Percentiles rank a stretch among this genome's conserved stretches.
These are phyloP conservation scores for Lachnellula cervina DNA, from an alignment of 2,329 filamentous ascomycete species.

Conservation along the genomic window DNA sequence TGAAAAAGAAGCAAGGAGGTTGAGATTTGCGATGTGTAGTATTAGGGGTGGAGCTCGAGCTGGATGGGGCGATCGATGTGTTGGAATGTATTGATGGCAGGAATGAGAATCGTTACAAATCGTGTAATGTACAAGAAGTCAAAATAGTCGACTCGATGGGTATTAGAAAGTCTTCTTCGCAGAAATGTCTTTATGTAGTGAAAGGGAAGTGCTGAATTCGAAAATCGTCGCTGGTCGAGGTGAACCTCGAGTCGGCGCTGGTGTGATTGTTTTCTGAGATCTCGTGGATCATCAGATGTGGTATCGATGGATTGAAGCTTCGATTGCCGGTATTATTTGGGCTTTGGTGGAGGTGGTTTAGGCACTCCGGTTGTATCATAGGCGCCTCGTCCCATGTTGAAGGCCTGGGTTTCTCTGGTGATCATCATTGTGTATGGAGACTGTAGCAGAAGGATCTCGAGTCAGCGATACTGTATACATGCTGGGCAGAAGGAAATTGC, in stretches of 20 bases:
- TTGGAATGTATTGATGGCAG: conserved; percentile 18
- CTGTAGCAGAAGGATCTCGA: conserved; percentile 11
- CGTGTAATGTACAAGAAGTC: conserved; percentile 23
- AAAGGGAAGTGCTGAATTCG: conserved; percentile 5
- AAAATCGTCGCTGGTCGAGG: conserved; percentile 5
- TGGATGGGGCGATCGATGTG: conserved; percentile 5
- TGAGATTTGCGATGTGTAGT: conserved; percentile 6
- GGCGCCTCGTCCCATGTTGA: conserved; percentile 47
- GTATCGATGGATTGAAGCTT: conserved; percentile 5
- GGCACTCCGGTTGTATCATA: conserved; percentile 48
- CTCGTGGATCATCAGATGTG: conserved; percentile 11
- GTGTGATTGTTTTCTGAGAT: conserved; percentile 6
- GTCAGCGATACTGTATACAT: conserved; percentile 10
- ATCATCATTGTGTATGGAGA: conserved; percentile 22
- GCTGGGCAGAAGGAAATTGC: neutral
- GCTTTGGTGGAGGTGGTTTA: conserved; percentile 38
- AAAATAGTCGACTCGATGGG: conserved; percentile 6
- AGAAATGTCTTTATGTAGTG: conserved; percentile 14
- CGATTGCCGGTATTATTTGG: conserved; percentile 23
- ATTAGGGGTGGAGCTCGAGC: conserved; percentile 5
- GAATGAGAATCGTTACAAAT: conserved; percentile 28
- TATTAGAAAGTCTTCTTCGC: conserved; percentile 18
- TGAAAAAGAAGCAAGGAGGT: neutral
- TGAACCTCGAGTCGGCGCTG: conserved; percentile 6
- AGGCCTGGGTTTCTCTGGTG: conserved; percentile 25